phyloP scores from a whole-genome alignment of 352 stramenopile species.

The Globisporangium spiculum region DNA sequence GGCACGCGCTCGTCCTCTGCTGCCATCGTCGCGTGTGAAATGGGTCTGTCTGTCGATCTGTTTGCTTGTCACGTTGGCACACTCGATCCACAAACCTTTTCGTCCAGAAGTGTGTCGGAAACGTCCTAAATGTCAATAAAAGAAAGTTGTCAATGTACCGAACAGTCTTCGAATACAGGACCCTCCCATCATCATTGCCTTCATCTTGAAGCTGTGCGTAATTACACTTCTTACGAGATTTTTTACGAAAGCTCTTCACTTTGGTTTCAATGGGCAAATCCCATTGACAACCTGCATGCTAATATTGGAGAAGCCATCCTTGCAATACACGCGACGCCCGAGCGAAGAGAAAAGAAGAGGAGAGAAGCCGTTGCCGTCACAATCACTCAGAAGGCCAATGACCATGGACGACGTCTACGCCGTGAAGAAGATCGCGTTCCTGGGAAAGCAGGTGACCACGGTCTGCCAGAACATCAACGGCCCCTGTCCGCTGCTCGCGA shows the following conservation, averaged over 20 bases:
- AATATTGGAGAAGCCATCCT: neutral
- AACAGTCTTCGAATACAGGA: neutral
- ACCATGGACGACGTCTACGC: conserved; percentile 67
- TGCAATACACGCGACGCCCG: neutral
- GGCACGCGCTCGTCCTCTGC: conserved; percentile 28
- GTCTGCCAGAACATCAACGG: conserved; percentile 98
- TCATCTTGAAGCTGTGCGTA: neutral
- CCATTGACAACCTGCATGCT: neutral
- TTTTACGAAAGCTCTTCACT: neutral
- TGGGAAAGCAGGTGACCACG: conserved; percentile 80
- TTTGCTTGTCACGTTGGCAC: neutral
- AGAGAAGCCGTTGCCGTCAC: neutral
- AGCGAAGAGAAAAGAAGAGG: neutral
- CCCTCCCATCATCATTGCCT: neutral
- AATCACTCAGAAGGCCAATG: neutral
- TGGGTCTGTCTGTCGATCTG: neutral
- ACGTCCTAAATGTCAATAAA: neutral
- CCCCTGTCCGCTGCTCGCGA: conserved; percentile 96
- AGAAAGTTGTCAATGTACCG: neutral
- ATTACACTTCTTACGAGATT: neutral
- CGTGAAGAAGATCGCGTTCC: conserved; percentile 78
- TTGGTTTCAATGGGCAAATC: neutral
- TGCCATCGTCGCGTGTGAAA: conserved; percentile 3
- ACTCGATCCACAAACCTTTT: neutral
- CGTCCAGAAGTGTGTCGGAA: neutral